These are phyloP conservation scores for Eimeria zaria DNA, from an alignment of 169 alveolate species.

Conservation along the genomic window DNA sequence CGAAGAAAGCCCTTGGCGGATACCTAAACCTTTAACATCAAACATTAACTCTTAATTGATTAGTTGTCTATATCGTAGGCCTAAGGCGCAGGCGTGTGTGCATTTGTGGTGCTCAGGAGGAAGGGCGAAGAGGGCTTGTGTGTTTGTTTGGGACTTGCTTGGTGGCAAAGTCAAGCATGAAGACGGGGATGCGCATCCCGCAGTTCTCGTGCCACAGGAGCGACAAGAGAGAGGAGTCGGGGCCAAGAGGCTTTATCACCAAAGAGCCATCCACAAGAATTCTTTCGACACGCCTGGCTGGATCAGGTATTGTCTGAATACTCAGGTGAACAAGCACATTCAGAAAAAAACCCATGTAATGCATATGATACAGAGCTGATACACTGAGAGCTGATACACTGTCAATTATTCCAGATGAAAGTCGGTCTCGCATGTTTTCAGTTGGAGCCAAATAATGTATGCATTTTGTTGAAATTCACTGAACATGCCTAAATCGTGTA, in stretches of 20 bases:
- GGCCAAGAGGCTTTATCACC: slow-evolving; percentile 68
- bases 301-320: slow-evolving; percentile 51
- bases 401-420: not conserved
- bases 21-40: not conserved
- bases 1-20: not conserved
- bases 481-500: not conserved
- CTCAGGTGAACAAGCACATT: not conserved
- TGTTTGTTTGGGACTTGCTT: not conserved
- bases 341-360: not conserved
- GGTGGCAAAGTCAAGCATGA: slow-evolving; percentile 78
- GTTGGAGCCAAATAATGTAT: not conserved
- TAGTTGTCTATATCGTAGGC: not conserved
- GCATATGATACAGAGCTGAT: not conserved
- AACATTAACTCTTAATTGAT: not conserved
- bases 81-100: not conserved
- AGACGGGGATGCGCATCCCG: slow-evolving; percentile 82
- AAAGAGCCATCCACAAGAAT: slow-evolving; percentile 75
- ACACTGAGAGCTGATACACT: not conserved
- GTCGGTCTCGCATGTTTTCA: not conserved
- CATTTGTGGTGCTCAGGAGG: not conserved
- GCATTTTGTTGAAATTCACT: not conserved
- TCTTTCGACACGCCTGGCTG: slow-evolving; percentile 75
- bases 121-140: not conserved
- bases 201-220: slow-evolving; percentile 83
- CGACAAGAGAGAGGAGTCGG: slow-evolving; percentile 30